Conservation (phyloP, 2,329 filamentous ascomycete genomes). For the Cytospora piceicola region DNA sequence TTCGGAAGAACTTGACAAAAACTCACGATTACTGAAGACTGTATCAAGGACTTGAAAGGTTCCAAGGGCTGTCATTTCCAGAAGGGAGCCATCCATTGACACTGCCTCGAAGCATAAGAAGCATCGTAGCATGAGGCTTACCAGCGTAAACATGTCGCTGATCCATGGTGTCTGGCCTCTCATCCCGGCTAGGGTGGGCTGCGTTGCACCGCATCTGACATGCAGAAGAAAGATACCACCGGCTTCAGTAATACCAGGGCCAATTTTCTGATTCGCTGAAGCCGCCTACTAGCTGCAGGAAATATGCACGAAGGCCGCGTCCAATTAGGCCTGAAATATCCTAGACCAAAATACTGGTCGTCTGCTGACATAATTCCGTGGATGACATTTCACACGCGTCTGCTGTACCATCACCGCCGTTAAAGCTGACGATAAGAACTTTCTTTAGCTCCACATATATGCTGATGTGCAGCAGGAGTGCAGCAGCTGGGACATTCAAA, state of each 20-base stretch:
- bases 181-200: too few relatives aligned
- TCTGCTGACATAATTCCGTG: too few relatives aligned
- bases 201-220: not conserved
- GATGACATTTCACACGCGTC: too few relatives aligned
- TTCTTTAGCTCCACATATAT: too few relatives aligned
- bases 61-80: not conserved
- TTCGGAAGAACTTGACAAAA: too few relatives aligned
- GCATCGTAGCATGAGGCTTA: not conserved
- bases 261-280: not conserved
- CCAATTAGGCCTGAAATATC: too few relatives aligned
- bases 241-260: not conserved
- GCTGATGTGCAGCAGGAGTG: too few relatives aligned
- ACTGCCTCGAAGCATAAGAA: not conserved
- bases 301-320: not conserved
- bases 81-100: not conserved
- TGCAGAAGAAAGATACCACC: not conserved
- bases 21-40: too few relatives aligned
- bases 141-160: not conserved
- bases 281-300: not conserved
- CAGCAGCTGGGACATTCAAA: too few relatives aligned
- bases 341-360: too few relatives aligned
- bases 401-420: too few relatives aligned
- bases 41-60: not conserved
- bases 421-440: too few relatives aligned
- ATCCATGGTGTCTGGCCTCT: not conserved